Evolutionary conservation across 768 basidiomycete genomes (phyloP).

Genomic region (Mrakia blollopis): DNA sequence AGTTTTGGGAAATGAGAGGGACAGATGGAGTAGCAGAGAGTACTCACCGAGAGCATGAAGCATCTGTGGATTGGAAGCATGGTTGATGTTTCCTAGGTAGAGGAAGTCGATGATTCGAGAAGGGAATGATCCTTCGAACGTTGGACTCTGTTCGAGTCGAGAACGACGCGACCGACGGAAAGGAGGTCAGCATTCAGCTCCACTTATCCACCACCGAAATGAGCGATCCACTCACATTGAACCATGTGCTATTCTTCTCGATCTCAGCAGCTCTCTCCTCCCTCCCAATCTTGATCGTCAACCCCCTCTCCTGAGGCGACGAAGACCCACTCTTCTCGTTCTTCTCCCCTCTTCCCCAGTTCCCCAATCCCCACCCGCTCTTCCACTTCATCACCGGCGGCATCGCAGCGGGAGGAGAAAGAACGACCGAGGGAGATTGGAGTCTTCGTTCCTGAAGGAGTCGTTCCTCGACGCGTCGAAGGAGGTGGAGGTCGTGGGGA

Average conservation of each 20-base stretch:
- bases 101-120: constrained; percentile 86
- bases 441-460: constrained; percentile 11
- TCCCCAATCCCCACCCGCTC: constrained; percentile 24
- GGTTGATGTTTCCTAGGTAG: constrained; percentile 90
- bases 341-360: constrained; percentile 15
- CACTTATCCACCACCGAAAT: not conserved
- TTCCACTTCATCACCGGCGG: constrained; percentile 32
- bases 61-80: constrained; percentile 92
- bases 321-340: constrained; percentile 52
- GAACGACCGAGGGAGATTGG: constrained; percentile 1
- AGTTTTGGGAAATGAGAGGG: not conserved
- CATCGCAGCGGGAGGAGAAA: not conserved
- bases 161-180: not conserved
- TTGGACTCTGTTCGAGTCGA: not conserved
- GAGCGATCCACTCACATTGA: constrained; percentile 10
- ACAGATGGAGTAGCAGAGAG: no score
- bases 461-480: constrained; percentile 63
- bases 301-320: constrained; percentile 53
- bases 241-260: constrained; percentile 24
- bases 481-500: constrained; percentile 65
- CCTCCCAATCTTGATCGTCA: not conserved
- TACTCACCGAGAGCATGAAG: constrained; percentile 63
- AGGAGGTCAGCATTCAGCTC: not conserved
- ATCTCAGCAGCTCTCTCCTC: not conserved
- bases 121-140: constrained; percentile 92